Conservation (phyloP, 2,329 filamentous ascomycete genomes). For the Amauroascus verrucosus region DNA sequence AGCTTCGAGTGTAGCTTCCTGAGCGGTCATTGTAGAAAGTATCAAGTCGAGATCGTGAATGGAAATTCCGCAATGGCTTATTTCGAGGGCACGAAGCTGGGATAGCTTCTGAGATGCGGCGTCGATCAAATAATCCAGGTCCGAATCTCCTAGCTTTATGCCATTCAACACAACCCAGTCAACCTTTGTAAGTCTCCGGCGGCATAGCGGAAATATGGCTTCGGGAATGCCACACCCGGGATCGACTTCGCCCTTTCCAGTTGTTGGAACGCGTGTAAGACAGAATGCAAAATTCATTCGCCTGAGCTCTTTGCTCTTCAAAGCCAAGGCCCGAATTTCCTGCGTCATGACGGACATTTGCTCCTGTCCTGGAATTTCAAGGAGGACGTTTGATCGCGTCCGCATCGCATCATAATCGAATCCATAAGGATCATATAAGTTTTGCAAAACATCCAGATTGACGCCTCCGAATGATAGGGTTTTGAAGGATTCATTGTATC, state of each 20-base stretch:
- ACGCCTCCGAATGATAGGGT: conserved; percentile 58
- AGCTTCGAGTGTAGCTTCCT: conserved; percentile 57
- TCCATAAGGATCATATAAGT: conserved; percentile 49
- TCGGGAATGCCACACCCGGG: conserved; percentile 60
- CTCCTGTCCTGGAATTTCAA: conserved; percentile 45
- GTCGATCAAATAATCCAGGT: conserved; percentile 56
- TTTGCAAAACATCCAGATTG: conserved; percentile 54
- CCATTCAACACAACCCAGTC: conserved; percentile 61
- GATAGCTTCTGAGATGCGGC: conserved; percentile 56
- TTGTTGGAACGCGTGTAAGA: conserved; percentile 46
- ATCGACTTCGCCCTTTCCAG: conserved; percentile 43
- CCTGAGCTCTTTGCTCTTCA: conserved; percentile 54
- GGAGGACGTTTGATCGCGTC: conserved; percentile 48
- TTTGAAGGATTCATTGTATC: conserved; percentile 60
- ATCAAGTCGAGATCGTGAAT: conserved; percentile 46
- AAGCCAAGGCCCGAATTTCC: conserved; percentile 56
- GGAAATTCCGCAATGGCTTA: conserved; percentile 51
- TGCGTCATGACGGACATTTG: conserved; percentile 54
- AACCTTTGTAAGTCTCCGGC: conserved; percentile 56
- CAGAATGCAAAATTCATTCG: conserved; percentile 56
- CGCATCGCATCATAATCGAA: conserved; percentile 52
- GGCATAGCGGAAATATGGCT: conserved; percentile 58
- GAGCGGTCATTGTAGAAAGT: conserved; percentile 52
- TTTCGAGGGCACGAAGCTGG: conserved; percentile 56
- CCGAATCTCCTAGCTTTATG: conserved; percentile 59